Evolutionary conservation across 345 rosid species (phyloP).

Genomic region (Eucalyptus cloeziana): DNA sequence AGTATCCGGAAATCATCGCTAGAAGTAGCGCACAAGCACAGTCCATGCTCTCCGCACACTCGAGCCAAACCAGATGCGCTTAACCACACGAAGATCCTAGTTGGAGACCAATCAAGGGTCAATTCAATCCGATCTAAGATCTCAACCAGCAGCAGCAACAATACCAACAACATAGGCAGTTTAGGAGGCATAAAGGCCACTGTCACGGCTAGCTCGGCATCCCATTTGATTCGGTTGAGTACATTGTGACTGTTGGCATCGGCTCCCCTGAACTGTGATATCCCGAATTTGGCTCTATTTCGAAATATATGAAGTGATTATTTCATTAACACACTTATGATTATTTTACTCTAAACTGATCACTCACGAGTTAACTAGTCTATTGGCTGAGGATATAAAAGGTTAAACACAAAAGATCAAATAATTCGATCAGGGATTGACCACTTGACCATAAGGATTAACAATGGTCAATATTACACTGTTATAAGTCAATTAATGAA

Average conservation of each 20-base stretch:
- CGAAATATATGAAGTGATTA: too few relatives aligned
- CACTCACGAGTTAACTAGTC: too few relatives aligned
- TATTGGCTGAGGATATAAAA: accelerated
- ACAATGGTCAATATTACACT: too few relatives aligned
- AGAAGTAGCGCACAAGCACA: not conserved
- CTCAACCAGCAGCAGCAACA: not conserved
- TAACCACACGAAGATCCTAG: not conserved
- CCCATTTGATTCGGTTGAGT: not conserved
- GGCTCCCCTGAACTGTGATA: not conserved
- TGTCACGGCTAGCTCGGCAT: not conserved
- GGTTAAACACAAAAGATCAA: too few relatives aligned
- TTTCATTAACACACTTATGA: too few relatives aligned
- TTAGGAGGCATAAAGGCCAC: not conserved
- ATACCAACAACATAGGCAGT: not conserved
- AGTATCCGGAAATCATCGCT: not conserved
- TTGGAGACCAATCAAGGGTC: not conserved
- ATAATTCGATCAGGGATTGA: too few relatives aligned
- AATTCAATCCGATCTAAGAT: not conserved
- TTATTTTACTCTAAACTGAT: too few relatives aligned
- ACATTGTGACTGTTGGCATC: not conserved
- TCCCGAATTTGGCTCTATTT: too few relatives aligned
- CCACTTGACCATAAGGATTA: accelerated
- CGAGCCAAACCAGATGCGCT: not conserved
- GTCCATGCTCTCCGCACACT: not conserved
- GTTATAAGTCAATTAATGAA: too few relatives aligned